Conservation (phyloP, 2,329 filamentous ascomycete genomes). For the Colletotrichum musae region DNA sequence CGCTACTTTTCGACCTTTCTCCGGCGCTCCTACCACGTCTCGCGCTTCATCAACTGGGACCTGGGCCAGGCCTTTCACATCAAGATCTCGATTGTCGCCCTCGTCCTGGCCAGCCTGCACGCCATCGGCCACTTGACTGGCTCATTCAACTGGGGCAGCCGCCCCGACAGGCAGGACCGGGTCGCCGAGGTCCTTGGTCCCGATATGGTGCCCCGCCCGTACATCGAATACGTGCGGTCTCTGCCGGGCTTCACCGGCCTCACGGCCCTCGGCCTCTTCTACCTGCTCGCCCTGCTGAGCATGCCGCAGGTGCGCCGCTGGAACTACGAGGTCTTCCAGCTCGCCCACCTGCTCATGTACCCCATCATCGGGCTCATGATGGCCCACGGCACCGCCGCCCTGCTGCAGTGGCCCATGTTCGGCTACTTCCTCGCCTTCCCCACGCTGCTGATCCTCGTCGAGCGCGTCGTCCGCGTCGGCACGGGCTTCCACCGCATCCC, state of each 20-base stretch:
- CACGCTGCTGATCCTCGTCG: slow-evolving; percentile 63
- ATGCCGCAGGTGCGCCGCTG: slow-evolving; percentile 64
- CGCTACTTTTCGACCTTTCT: slow-evolving; percentile 68
- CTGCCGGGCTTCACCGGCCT: slow-evolving; percentile 67
- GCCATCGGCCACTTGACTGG: slow-evolving; percentile 68
- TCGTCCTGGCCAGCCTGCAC: slow-evolving; percentile 66
- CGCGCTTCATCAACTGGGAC: slow-evolving; percentile 71
- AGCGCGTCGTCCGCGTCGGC: slow-evolving; percentile 61
- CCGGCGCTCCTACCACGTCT: slow-evolving; percentile 65
- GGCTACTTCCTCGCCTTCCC: slow-evolving; percentile 70
- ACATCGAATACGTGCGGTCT: slow-evolving; percentile 61
- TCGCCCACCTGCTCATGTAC: slow-evolving; percentile 71
- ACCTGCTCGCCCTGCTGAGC: slow-evolving; percentile 62
- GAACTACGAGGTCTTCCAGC: slow-evolving; percentile 71
- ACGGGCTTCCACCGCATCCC: slow-evolving; percentile 64
- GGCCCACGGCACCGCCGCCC: slow-evolving; percentile 65
- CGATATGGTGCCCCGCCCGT: slow-evolving; percentile 59
- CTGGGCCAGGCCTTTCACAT: slow-evolving; percentile 69
- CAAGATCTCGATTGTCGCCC: slow-evolving; percentile 64
- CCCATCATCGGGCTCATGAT: slow-evolving; percentile 70
- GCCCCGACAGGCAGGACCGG: slow-evolving; percentile 57
- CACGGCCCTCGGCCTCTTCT: slow-evolving; percentile 64
- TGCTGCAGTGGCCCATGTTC: slow-evolving; percentile 70
- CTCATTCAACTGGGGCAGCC: slow-evolving; percentile 65
- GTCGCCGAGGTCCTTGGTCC: slow-evolving; percentile 61